Evolutionary conservation across 2,329 filamentous ascomycete species (phyloP).

Genomic region (Alternaria dauci): DNA sequence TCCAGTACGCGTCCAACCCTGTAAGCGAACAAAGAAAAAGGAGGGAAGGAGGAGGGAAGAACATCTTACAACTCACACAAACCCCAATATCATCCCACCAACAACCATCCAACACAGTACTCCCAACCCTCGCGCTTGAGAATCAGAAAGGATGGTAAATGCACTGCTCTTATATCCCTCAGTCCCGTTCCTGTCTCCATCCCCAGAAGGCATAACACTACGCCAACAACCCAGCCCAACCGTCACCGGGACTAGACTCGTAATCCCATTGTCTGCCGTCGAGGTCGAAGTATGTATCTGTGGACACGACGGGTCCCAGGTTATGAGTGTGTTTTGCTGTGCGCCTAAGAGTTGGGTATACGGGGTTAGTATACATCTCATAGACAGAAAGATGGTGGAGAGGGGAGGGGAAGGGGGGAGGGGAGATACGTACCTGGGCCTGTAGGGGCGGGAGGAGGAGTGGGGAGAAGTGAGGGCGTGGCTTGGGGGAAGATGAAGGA

Average conservation of each 20-base stretch:
- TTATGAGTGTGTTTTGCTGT: neutral
- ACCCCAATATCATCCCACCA: no score
- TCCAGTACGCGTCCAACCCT: no score
- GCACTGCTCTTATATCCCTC: neutral
- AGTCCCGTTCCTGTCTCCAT: neutral
- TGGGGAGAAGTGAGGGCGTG: rapidly evolving
- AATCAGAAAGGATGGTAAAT: neutral
- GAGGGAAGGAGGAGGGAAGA: no score
- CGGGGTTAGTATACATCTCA: no score
- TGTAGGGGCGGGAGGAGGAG: neutral
- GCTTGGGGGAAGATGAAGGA: neutral
- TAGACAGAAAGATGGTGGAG: no score
- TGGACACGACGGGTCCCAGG: neutral
- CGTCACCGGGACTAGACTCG: rapidly evolving
- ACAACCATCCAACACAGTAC: no score
- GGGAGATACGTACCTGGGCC: neutral
- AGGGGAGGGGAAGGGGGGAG: neutral
- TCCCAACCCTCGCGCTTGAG: no score
- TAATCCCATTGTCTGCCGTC: rapidly evolving
- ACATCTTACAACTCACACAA: no score
- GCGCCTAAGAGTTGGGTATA: no score
- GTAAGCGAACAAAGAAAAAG: no score
- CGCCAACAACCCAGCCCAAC: neutral
- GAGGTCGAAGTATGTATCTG: rapidly evolving
- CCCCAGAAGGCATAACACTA: neutral